Evolutionary conservation across 2,329 filamentous ascomycete species (phyloP).

Genomic region (Xylaria digitata): DNA sequence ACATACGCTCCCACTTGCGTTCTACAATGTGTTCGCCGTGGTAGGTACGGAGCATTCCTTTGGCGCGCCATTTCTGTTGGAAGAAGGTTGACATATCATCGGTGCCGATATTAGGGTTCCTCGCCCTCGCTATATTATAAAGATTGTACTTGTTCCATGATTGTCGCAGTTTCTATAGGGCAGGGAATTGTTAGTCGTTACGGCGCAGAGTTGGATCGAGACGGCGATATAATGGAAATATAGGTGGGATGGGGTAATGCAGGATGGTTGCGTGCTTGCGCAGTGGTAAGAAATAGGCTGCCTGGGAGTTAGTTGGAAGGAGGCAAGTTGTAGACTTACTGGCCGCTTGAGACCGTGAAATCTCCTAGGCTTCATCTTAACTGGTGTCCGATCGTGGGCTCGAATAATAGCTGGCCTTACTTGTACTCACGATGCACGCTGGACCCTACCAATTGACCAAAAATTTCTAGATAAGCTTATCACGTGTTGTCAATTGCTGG

Average conservation of each 20-base stretch:
- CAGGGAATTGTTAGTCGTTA: conserved; percentile 19
- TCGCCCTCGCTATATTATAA: conserved; percentile 79
- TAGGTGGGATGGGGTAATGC: neutral
- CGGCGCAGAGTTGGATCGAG: neutral
- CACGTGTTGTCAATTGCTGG: conserved; percentile 40
- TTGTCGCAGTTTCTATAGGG: conserved; percentile 83
- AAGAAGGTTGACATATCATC: conserved; percentile 76
- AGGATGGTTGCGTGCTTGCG: neutral
- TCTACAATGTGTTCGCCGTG: conserved; percentile 96
- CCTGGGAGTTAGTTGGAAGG: neutral
- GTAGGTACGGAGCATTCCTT: conserved; percentile 84
- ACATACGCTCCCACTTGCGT: conserved; percentile 94
- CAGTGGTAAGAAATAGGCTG: neutral
- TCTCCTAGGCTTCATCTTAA: conserved; percentile 67
- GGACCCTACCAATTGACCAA: conserved; percentile 26
- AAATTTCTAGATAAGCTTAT: conserved; percentile 42
- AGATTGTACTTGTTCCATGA: conserved; percentile 98
- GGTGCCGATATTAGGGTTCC: conserved; percentile 55
- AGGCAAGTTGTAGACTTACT: conserved; percentile 58
- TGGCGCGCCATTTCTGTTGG: conserved; percentile 98
- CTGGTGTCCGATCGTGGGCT: conserved; percentile 34
- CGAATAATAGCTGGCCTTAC: conserved; percentile 28
- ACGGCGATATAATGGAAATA: conserved; percentile 6
- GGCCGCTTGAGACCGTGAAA: conserved; percentile 75
- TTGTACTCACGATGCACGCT: conserved; percentile 11